Evolutionary conservation across 2,329 filamentous ascomycete species (phyloP).

Genomic region (Clonostachys sp.): DNA sequence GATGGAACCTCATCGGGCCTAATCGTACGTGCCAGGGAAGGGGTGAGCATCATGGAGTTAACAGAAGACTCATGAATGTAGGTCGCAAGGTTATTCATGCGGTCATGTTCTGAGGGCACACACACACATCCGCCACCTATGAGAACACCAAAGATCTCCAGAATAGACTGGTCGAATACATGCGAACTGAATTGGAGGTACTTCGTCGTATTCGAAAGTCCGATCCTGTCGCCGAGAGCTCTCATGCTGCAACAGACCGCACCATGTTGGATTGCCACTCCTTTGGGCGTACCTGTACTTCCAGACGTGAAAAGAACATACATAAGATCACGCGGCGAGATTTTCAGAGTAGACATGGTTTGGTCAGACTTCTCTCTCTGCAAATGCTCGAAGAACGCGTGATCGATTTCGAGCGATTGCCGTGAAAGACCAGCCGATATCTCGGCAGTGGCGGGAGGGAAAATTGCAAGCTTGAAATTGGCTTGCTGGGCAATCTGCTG

Average conservation of each 20-base stretch:
- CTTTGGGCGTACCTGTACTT: conserved; percentile 54
- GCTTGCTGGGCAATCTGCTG: not conserved
- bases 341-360: not conserved
- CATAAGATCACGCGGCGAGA: not conserved
- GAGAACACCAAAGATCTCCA: conserved; percentile 27
- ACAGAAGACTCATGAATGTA: conserved; percentile 7
- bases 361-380: not conserved
- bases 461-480: not conserved
- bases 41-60: not conserved
- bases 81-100: conserved; percentile 21
- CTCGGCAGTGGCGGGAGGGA: not conserved
- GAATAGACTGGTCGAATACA: not conserved
- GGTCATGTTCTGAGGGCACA: conserved; percentile 23
- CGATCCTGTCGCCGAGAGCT: not conserved
- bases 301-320: conserved; percentile 43
- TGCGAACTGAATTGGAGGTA: conserved; percentile 1
- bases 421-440: not conserved
- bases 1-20: not conserved
- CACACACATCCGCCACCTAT: conserved; percentile 25
- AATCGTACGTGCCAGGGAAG: not conserved
- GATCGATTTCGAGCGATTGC: not conserved
- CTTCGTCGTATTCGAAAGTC: not conserved
- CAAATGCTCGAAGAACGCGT: not conserved
- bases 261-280: conserved; percentile 29
- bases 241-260: not conserved